Evolutionary conservation across 208 protist genomes (phyloP), one percentile per base, ranked within the genome.

Genomic region (Phytomonas sp.): DNA sequence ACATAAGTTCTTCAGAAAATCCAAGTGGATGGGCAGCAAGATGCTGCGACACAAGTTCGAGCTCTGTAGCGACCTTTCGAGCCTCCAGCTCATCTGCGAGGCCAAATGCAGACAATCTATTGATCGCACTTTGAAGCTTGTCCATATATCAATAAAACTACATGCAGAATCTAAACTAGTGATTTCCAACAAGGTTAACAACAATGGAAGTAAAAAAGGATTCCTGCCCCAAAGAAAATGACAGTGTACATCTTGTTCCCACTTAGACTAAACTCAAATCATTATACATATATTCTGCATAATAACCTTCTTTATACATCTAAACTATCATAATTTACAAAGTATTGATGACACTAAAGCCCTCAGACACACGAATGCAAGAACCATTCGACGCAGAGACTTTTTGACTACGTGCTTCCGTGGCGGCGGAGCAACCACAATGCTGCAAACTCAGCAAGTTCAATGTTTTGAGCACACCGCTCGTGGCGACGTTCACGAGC

Each of bases 381-480:
- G 20, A 17, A 2, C 40, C 40, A 51, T 51, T 15, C 40, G 40
- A 15, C 40, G 20, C 20, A 15, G 40, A 6, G 13, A 20, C 40
- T 6, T 51, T 51, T 51, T 51, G 40, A 15, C 40, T 51, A 51
- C 40, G 40, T 51, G 40, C 40, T 17, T 51, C 40, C 13, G 40
- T 78, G 20, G 60, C 60, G 30, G 73, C 61, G 30, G 34, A 72
- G 71, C 87, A 93, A 37, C 82, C 77, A 69, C 87, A 93, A 64
- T 89, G 83, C 67, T 88, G 83, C 51, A 95, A 56, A 43, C 87
- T 91, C 17, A 95, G 69, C 43, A 81, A 29, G 28, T 73, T 82
- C 32, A 94, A 73, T 7, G 87, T 89, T 33, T 71, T 51, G 17
- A 72, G 76, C 34, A 80, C 80, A 32, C 78, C 80, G 62, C 73